A percentile compares a stretch with the other conserved stretches of the same genome.
These are phyloP conservation scores for Fusarium sp. DNA, from an alignment of 2,329 filamentous ascomycete genomes.

Conservation along the genomic window DNA sequence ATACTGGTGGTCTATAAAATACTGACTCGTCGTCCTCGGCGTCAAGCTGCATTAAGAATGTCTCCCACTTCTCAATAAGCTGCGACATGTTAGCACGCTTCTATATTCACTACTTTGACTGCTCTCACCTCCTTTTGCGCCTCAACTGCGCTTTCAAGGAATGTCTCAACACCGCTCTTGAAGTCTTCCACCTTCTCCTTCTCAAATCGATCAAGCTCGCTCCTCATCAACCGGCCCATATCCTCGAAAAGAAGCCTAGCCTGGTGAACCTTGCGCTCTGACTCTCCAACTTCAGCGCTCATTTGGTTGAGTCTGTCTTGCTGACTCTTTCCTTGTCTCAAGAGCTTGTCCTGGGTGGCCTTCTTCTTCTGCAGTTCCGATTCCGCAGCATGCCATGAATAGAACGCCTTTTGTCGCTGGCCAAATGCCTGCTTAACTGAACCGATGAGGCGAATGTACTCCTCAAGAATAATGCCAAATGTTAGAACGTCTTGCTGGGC, in stretches of 20 bases:
- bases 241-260: conserved; percentile 92
- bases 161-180: conserved; percentile 97
- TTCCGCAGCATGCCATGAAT: conserved; percentile 92
- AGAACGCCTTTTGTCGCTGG: conserved; percentile 94
- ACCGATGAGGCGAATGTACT: conserved; percentile 95
- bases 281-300: conserved; percentile 91
- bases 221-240: conserved; percentile 93
- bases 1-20: conserved; percentile 72
- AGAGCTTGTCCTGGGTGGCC: conserved; percentile 89
- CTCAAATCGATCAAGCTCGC: conserved; percentile 93
- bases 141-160: conserved; percentile 94
- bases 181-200: conserved; percentile 99
- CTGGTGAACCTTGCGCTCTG: conserved; percentile 92
- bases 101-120: background rate
- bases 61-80: conserved; percentile 94
- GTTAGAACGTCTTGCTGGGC: conserved; percentile 97
- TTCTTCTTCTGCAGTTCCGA: conserved; percentile 91
- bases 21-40: conserved; percentile 84
- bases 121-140: conserved; percentile 92
- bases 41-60: conserved; percentile 94
- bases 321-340: conserved; percentile 93
- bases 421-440: conserved; percentile 93
- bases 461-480: conserved; percentile 95
- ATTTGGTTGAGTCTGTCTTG: conserved; percentile 95
- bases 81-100: conserved; percentile 46